Percentiles rank a stretch among this genome's conserved stretches.
Evolutionary conservation across 1,284 basidiomycete genomes (phyloP).

Genomic region (Austroboletus rostrupii): DNA sequence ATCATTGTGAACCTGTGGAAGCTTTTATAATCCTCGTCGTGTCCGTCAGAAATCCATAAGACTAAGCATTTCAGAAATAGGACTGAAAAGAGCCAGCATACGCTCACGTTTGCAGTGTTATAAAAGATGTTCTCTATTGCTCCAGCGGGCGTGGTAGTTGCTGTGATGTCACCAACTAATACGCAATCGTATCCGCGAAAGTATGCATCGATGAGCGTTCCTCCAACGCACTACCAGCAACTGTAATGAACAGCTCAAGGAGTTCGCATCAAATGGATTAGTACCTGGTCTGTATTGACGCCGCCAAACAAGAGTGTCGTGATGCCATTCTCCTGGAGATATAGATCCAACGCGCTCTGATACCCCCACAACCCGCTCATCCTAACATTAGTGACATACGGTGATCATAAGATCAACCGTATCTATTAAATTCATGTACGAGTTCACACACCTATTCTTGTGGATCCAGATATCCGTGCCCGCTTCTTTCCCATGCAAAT

Average conservation of each 20-base stretch:
- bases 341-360: conserved; percentile 56
- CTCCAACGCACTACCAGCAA: conserved; percentile 53
- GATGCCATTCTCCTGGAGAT: conserved; percentile 59
- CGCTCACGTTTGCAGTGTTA: conserved; percentile 51
- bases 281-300: conserved; percentile 66
- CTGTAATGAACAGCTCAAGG: neutral
- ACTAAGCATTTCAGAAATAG: conserved; percentile 31
- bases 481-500: conserved; percentile 44
- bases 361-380: conserved; percentile 68
- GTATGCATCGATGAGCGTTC: conserved; percentile 61
- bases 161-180: conserved; percentile 52
- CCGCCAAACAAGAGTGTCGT: conserved; percentile 60
- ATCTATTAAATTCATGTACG: neutral
- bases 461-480: conserved; percentile 70
- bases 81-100: conserved; percentile 1
- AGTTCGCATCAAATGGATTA: neutral
- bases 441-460: conserved; percentile 53
- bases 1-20: neutral
- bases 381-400: conserved; percentile 29
- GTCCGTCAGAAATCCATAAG: conserved; percentile 60
- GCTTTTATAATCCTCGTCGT: conserved; percentile 36
- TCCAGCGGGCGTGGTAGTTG: conserved; percentile 60
- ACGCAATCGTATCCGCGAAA: conserved; percentile 62
- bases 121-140: conserved; percentile 56
- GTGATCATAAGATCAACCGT: neutral